Evolutionary conservation across 73 alveolate species (phyloP).

Genomic region (Durusdinium trenchii): DNA sequence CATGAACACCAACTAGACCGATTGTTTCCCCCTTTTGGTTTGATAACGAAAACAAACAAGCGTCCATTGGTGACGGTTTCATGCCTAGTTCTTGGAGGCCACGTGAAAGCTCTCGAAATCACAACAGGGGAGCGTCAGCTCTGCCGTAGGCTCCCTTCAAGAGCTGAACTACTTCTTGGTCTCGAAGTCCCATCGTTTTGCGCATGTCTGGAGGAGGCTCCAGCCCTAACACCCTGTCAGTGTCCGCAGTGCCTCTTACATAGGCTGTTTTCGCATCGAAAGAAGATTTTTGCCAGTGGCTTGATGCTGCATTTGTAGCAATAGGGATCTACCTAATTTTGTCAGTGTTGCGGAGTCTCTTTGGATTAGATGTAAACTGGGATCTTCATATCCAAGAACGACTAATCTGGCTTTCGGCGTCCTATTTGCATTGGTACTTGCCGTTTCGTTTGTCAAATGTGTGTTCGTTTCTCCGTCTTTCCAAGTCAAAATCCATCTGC

Average conservation of each 20-base stretch:
- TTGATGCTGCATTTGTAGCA: not conserved
- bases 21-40: not conserved
- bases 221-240: not conserved
- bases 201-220: not conserved
- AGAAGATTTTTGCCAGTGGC: not conserved
- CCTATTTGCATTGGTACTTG: not conserved
- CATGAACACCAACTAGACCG: not conserved
- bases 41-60: not conserved
- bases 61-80: not conserved
- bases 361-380: too few species aligned
- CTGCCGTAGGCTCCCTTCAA: not conserved
- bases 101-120: not conserved
- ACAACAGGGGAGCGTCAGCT: not conserved
- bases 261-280: not conserved
- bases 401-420: not conserved
- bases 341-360: too few species aligned
- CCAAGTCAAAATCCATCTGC: too few species aligned
- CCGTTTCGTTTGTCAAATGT: not conserved
- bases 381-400: not conserved
- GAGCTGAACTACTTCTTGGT: not conserved
- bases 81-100: not conserved
- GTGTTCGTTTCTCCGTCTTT: too few species aligned
- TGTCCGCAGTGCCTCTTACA: not conserved
- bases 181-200: not conserved
- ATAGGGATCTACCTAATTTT: not conserved